phyloP scores from a whole-genome alignment of 306 rosid genomes.

The Quercus berberidifolia region DNA sequence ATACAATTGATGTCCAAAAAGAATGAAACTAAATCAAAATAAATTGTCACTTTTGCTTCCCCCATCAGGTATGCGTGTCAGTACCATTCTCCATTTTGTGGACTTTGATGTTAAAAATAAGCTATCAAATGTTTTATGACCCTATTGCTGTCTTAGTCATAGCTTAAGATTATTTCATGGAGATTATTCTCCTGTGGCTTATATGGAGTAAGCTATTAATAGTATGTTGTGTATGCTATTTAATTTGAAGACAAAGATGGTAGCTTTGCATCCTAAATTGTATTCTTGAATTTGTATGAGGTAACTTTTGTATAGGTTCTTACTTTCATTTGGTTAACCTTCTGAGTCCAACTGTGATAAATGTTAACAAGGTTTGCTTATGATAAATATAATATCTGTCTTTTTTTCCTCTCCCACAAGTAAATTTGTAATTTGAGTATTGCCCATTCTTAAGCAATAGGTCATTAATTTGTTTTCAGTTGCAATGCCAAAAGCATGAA shows the following conservation, averaged over 20 bases:
- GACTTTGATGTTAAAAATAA: neutral
- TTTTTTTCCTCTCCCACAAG: neutral
- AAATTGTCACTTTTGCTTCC: too few species aligned
- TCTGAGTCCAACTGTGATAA: neutral
- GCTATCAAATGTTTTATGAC: neutral
- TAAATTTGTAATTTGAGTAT: neutral
- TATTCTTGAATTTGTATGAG: neutral
- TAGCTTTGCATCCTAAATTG: slow-evolving; percentile 8
- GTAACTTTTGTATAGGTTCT: neutral
- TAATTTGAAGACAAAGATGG: neutral
- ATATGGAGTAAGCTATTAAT: neutral
- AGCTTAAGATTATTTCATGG: neutral
- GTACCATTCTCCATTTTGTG: neutral
- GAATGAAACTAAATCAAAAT: too few species aligned
- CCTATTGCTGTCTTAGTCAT: neutral
- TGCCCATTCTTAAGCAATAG: neutral
- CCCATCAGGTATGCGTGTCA: neutral
- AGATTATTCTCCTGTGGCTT: neutral
- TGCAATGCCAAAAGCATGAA: neutral
- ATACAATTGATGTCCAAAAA: too few species aligned
- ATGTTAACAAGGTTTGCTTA: neutral
- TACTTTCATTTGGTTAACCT: neutral
- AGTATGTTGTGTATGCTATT: neutral
- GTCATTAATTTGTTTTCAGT: neutral
- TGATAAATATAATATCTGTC: neutral